Evolutionary conservation across 441 rosid genomes (phyloP).

Genomic region (Kokia cookei): DNA sequence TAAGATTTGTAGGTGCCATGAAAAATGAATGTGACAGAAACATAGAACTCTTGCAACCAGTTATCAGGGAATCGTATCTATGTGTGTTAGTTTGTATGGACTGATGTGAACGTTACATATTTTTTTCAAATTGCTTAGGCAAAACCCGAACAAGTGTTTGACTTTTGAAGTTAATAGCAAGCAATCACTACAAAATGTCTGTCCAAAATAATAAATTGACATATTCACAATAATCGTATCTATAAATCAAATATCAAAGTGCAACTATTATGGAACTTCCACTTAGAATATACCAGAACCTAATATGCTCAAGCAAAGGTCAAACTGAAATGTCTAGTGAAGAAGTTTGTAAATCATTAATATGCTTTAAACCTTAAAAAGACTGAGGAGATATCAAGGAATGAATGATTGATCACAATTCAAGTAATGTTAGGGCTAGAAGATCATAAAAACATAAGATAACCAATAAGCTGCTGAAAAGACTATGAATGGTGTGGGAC

Average conservation of each 20-base stretch:
- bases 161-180: not conserved
- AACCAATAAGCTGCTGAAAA: not conserved
- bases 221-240: not conserved
- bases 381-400: not conserved
- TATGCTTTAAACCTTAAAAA: not conserved
- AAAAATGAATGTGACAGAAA: not conserved
- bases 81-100: not conserved
- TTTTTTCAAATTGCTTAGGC: not conserved
- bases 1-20: not conserved
- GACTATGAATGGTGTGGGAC: not conserved
- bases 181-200: not conserved
- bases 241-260: not conserved
- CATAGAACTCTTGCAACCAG: not conserved
- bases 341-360: not conserved
- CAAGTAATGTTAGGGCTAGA: not conserved
- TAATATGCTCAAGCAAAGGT: not conserved
- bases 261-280: not conserved
- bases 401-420: not conserved
- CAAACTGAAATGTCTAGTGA: not conserved
- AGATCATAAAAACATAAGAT: not conserved
- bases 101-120: not conserved
- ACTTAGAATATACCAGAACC: not conserved
- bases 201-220: too few relatives aligned
- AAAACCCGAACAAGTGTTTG: not conserved
- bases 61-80: not conserved